Conservation (phyloP, 2,329 filamentous ascomycete species). For the Fusarium transvaalense region DNA sequence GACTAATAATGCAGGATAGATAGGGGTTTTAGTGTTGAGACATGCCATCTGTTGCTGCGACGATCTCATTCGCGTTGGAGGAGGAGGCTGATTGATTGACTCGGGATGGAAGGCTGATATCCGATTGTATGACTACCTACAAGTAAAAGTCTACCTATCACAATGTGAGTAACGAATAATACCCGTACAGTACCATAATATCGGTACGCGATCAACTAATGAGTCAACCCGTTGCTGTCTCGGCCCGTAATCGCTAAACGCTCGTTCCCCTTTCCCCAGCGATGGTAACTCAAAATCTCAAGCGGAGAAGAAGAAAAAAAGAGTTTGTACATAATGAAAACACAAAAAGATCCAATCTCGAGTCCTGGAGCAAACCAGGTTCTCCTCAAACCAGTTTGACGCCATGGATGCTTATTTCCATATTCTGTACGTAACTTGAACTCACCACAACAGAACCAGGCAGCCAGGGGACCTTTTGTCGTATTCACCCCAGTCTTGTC, state of each 20-base stretch:
- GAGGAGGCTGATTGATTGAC: neutral
- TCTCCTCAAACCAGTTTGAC: slow-evolving; percentile 34
- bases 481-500: slow-evolving; percentile 3
- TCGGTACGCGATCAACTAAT: neutral
- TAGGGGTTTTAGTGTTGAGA: neutral
- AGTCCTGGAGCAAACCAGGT: slow-evolving; percentile 20
- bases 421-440: slow-evolving; percentile 28
- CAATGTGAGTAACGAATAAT: neutral
- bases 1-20: neutral
- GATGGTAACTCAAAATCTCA: slow-evolving; percentile 1
- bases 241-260: slow-evolving; percentile 19
- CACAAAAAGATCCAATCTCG: slow-evolving; percentile 1
- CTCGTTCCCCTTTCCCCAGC: neutral
- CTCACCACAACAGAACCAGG: neutral
- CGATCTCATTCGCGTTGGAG: neutral
- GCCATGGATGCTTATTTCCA: slow-evolving; percentile 37
- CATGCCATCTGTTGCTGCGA: slow-evolving; percentile 10
- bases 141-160: neutral
- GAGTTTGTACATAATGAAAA: slow-evolving; percentile 34
- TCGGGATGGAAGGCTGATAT: slow-evolving; percentile 8
- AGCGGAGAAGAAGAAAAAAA: slow-evolving; percentile 22
- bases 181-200: neutral
- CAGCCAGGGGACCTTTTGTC: slow-evolving; percentile 1
- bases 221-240: slow-evolving; percentile 12
- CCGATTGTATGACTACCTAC: neutral